Conservation (phyloP, 2,329 filamentous ascomycete genomes). For the Drechslerella dactyloides region DNA sequence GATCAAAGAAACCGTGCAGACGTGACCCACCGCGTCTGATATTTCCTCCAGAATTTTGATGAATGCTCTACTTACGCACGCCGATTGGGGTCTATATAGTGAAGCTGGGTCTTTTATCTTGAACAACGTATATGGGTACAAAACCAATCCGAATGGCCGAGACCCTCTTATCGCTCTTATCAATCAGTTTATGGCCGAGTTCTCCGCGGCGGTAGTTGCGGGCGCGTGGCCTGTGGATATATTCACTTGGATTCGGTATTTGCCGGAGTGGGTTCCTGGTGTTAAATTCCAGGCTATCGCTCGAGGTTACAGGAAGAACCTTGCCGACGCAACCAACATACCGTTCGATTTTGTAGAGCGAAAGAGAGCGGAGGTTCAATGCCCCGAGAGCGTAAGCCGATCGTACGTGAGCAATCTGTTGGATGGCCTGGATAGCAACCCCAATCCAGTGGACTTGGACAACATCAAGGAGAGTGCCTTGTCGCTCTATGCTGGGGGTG, state of each 20-base stretch:
- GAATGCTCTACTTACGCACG: no score
- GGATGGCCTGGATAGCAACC: constrained; percentile 59
- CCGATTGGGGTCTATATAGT: no score
- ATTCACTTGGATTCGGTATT: constrained; percentile 55
- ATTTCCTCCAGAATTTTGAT: no score
- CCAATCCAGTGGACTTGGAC: constrained; percentile 58
- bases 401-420: constrained; percentile 60
- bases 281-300: constrained; percentile 54
- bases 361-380: constrained; percentile 56
- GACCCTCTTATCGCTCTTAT: constrained; percentile 56
- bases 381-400: constrained; percentile 55
- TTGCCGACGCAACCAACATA: constrained; percentile 51
- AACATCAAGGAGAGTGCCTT: constrained; percentile 60
- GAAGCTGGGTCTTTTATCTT: constrained; percentile 60
- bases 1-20: no score
- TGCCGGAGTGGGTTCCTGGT: constrained; percentile 55
- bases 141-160: constrained; percentile 56
- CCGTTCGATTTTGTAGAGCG: constrained; percentile 57
- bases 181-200: constrained; percentile 56
- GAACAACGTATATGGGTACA: constrained; percentile 59
- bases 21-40: no score
- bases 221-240: constrained; percentile 58
- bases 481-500: constrained; percentile 60
- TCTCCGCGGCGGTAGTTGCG: constrained; percentile 58
- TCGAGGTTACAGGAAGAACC: constrained; percentile 34